Conservation (phyloP, 2,329 filamentous ascomycete genomes). For the Hirsutella rhossiliensis region DNA sequence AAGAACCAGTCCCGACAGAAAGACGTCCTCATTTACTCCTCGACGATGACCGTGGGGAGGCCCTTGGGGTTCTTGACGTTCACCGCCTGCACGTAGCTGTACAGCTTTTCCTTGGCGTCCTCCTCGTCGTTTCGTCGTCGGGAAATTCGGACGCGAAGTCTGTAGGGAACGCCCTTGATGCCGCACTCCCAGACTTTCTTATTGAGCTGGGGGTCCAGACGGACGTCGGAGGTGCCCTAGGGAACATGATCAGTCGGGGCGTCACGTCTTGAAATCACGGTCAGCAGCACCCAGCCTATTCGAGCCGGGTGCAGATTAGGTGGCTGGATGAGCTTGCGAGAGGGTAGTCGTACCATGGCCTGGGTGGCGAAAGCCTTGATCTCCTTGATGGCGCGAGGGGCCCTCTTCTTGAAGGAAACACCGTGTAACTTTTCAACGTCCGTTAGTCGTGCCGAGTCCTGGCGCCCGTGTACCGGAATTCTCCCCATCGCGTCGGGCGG, state of each 20-base stretch:
- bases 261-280: not conserved
- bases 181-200: conserved; percentile 99
- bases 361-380: conserved; percentile 87
- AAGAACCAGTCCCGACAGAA: conserved; percentile 28
- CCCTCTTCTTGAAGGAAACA: conserved; percentile 98
- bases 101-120: conserved; percentile 98
- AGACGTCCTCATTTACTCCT: conserved; percentile 43
- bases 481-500: not conserved
- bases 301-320: not conserved
- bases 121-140: conserved; percentile 99
- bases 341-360: conserved; percentile 71
- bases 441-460: conserved; percentile 5
- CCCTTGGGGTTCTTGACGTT: conserved; percentile 99
- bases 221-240: conserved; percentile 92
- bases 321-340: not conserved
- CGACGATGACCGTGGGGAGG: conserved; percentile 81
- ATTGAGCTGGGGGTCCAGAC: conserved; percentile 96
- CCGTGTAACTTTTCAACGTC: conserved; percentile 65
- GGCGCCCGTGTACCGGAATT: not conserved
- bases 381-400: conserved; percentile 98
- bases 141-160: conserved; percentile 95
- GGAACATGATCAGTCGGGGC: conserved; percentile 9
- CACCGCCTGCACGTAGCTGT: conserved; percentile 99
- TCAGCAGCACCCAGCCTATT: not conserved
- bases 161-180: conserved; percentile 97